Percentiles rank a stretch among this genome's conserved stretches.
phyloP scores from a whole-genome alignment of 2,329 filamentous ascomycete genomes.

The Ophiostoma piceae region DNA sequence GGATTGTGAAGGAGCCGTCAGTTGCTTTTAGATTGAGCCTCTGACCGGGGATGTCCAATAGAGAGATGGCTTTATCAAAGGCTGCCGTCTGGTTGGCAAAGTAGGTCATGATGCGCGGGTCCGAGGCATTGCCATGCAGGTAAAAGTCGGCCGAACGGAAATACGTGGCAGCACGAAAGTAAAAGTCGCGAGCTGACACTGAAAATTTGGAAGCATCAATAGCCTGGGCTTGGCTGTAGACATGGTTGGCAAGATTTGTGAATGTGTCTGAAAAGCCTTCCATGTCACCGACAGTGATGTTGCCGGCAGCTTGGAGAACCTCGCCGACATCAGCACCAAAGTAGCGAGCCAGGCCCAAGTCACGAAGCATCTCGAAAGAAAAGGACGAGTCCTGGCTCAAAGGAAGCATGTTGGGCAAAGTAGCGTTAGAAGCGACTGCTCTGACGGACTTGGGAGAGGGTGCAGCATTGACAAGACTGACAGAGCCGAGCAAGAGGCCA shows the following conservation, averaged over 20 bases:
- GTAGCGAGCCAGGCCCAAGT: constrained; percentile 28
- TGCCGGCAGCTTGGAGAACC: constrained; percentile 31
- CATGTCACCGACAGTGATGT: constrained; percentile 30
- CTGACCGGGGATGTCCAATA: constrained; percentile 33
- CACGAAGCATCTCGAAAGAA: constrained; percentile 31
- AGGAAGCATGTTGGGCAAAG: constrained; percentile 25
- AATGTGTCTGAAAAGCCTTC: constrained; percentile 27
- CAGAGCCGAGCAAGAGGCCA: background rate
- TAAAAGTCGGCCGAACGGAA: constrained; percentile 38
- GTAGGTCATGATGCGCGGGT: constrained; percentile 34
- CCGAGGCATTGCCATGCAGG: constrained; percentile 35
- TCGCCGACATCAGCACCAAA: constrained; percentile 31
- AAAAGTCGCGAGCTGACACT: constrained; percentile 32
- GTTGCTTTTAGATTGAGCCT: constrained; percentile 27
- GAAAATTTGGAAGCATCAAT: constrained; percentile 28
- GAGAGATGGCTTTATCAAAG: constrained; percentile 33
- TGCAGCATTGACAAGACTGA: background rate
- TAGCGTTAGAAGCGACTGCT: background rate
- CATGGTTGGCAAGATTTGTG: constrained; percentile 1
- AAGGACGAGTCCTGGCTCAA: constrained; percentile 30
- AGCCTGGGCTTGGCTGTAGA: constrained; percentile 25
- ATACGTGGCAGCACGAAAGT: constrained; percentile 36
- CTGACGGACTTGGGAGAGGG: background rate
- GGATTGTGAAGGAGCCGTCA: background rate
- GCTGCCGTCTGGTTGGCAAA: constrained; percentile 33